Conservation (phyloP, 2,329 filamentous ascomycete genomes). For the Diaporthe nobilis region DNA sequence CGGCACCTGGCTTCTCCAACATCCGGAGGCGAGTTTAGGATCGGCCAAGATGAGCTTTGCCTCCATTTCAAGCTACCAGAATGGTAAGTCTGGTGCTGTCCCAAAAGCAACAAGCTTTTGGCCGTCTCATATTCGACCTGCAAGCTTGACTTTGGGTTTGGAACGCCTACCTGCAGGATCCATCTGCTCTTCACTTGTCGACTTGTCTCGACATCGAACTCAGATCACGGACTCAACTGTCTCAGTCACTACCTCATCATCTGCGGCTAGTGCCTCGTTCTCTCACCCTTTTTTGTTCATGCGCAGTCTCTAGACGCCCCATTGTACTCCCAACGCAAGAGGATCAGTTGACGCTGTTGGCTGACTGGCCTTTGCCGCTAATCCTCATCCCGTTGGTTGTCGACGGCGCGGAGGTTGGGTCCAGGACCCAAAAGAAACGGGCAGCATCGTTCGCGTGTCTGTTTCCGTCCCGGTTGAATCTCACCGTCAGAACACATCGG, state of each 20-base stretch:
- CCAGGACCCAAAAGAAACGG: background rate
- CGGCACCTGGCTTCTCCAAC: conserved; percentile 28
- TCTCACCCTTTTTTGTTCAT: background rate
- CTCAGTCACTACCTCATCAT: conserved; percentile 7
- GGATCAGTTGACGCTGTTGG: conserved; percentile 17
- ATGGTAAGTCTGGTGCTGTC: background rate
- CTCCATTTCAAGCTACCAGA: background rate
- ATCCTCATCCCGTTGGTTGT: conserved; percentile 22
- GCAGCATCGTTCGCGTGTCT: background rate
- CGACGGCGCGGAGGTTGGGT: background rate
- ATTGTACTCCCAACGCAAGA: background rate
- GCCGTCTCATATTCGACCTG: background rate
- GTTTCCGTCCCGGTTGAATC: background rate
- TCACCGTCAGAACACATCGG: background rate
- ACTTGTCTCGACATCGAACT: background rate
- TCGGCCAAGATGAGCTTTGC: background rate
- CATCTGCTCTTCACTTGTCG: background rate
- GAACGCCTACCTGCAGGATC: background rate
- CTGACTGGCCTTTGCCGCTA: conserved; percentile 14
- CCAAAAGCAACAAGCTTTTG: background rate
- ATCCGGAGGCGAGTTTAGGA: background rate
- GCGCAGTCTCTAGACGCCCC: background rate
- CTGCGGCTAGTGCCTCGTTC: background rate
- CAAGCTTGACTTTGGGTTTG: background rate
- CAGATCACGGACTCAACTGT: background rate